A percentile compares a stretch with the other conserved stretches of the same genome.
Evolutionary conservation across 1,284 basidiomycete genomes (phyloP).

Genomic region (Ganoderma boninense): DNA sequence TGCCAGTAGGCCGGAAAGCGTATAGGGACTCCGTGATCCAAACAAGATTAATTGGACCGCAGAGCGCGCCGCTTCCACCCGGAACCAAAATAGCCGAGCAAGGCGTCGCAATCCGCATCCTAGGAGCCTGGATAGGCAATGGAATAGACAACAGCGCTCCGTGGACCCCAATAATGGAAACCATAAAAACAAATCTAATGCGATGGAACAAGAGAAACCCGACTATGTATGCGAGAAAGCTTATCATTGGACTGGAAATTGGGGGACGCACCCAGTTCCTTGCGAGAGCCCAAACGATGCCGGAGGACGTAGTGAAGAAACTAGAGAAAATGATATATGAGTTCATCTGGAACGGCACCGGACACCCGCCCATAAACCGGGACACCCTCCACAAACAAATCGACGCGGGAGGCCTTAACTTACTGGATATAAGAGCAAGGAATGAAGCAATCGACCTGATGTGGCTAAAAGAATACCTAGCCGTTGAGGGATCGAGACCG

Average conservation of each 20-base stretch:
- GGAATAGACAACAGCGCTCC: not conserved
- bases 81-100: constrained; percentile 31
- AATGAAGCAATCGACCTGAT: constrained; percentile 11
- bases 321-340: not conserved
- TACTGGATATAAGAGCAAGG: not conserved
- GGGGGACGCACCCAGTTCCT: constrained; percentile 38
- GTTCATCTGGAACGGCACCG: constrained; percentile 19
- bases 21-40: constrained; percentile 20
- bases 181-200: constrained; percentile 18
- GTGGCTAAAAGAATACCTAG: not conserved
- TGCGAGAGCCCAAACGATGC: constrained; percentile 37
- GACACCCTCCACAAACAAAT: too few relatives aligned
- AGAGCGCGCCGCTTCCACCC: constrained; percentile 34
- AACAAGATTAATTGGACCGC: not conserved
- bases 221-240: constrained; percentile 26
- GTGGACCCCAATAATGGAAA: constrained; percentile 35
- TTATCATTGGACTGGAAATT: constrained; percentile 34
- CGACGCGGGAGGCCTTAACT: not conserved
- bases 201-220: constrained; percentile 32
- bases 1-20: constrained; percentile 39
- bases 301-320: constrained; percentile 11
- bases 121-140: constrained; percentile 43
- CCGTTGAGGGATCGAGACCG: too few relatives aligned
- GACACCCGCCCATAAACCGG: not conserved
- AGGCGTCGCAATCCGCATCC: constrained; percentile 29